Base-by-base conservation (phyloP, 331 rosid genomes). In the Phaseolus coccineus region DNA sequence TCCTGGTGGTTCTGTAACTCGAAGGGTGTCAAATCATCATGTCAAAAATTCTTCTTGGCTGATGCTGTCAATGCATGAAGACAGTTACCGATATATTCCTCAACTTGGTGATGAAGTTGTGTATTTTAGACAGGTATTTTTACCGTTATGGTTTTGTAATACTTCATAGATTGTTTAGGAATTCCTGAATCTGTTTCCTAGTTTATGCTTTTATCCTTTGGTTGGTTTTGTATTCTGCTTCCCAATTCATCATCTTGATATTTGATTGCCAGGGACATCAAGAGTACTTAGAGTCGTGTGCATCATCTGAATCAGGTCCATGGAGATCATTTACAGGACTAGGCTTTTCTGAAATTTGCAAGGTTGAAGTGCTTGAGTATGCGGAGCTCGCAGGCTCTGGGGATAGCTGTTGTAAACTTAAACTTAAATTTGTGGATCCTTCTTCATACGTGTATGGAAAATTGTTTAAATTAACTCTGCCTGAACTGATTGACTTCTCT, bases 31-130 rank as follows among this genome's bases (percentile, higher is more conserved):
- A 50, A 81, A 59, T 72, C 51, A 58, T 79, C 84, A 83, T 16
- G 77, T 63, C 15, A 90, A 83, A 81, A 91, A 91, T 59, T 63
- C 85, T 35, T 87, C 98, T 19, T 93, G 98, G 98, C 77, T 93
- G 78, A 91, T 86, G 90, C 74, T 91, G 76, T 87, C 90, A 1
- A 84, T 85, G 87, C 88, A 85, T 16, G 98, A 90, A 77, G 90
- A 81, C 28, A 86, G 91, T 78, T 88, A 85, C 83, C 92, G 91
- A 50, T 93, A 90, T 79, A 86, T 93, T 83, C 98, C 98, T 83
- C 98, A 93, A 89, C 92, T 88, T 40, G 95, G 95, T 72, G 97
- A 93, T 72, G 87, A 91, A 91, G 97, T 93, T 65, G 90, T 87
- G 73, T 93, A 91, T 85, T 72, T 93, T 83, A 86, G 92, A 88